phyloP scores from a whole-genome alignment of 768 basidiomycete genomes.

The Macrolepiota fuliginosa region DNA sequence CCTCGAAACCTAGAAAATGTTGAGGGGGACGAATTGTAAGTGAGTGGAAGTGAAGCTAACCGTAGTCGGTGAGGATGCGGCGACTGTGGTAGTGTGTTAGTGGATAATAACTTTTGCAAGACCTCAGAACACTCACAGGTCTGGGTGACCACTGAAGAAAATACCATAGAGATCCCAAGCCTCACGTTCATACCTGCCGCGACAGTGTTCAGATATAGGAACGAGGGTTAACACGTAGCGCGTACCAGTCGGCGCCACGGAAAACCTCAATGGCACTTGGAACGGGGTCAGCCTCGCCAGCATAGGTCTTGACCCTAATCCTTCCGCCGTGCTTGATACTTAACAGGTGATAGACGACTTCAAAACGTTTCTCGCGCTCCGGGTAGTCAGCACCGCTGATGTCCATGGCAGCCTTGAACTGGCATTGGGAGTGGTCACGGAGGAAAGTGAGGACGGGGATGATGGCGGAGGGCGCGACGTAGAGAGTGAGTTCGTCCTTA shows the following conservation, averaged over 20 bases:
- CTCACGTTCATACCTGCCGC: conserved; percentile 88
- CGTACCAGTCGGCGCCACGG: conserved; percentile 91
- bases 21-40: conserved; percentile 13
- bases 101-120: not conserved
- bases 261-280: conserved; percentile 80
- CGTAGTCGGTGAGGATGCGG: conserved; percentile 97
- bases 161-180: conserved; percentile 98
- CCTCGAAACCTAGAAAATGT: conserved; percentile 74
- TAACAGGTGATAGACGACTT: conserved; percentile 94
- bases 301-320: conserved; percentile 96
- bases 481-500: conserved; percentile 93
- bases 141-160: conserved; percentile 95
- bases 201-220: not conserved
- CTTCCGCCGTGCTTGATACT: conserved; percentile 76
- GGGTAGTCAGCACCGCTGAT: conserved; percentile 96
- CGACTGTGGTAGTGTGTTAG: conserved; percentile 51
- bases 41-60: conserved; percentile 35
- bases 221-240: not conserved
- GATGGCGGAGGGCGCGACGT: conserved; percentile 78
- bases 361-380: conserved; percentile 89
- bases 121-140: conserved; percentile 62
- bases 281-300: conserved; percentile 88
- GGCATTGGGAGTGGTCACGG: conserved; percentile 92
- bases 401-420: conserved; percentile 91
- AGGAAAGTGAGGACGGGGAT: conserved; percentile 88